phyloP scores from a whole-genome alignment of 176 grass and related monocot genomes.

The Secale cereale region DNA sequence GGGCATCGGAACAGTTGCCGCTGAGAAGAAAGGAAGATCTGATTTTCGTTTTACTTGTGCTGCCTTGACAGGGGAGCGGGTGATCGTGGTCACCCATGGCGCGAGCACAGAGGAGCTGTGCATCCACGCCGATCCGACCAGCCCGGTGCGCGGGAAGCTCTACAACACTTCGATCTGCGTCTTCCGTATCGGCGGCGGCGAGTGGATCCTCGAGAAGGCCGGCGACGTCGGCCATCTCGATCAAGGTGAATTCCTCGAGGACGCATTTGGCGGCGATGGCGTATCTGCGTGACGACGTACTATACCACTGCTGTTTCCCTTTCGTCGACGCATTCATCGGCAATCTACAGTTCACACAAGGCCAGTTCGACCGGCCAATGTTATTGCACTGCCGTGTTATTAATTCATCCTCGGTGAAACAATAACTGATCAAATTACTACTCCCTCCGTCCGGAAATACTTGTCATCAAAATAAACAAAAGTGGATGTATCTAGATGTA shows the following conservation, averaged over 20 bases:
- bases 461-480: too few species aligned
- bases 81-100: conserved; percentile 21
- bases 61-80: not conserved
- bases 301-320: not conserved
- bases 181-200: not conserved
- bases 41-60: not conserved
- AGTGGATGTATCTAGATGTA: too few species aligned
- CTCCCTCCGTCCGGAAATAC: too few species aligned
- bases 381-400: not conserved
- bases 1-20: not conserved
- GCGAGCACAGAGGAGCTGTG: conserved; percentile 5
- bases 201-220: conserved; percentile 56
- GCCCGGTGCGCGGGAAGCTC: not conserved
- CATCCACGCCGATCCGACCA: not conserved
- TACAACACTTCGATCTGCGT: not conserved
- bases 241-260: conserved; percentile 20
- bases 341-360: not conserved
- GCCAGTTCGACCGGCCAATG: not conserved
- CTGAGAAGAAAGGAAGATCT: not conserved
- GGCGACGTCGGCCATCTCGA: conserved; percentile 49
- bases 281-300: conserved; percentile 30
- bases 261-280: conserved; percentile 46
- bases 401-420: too few species aligned
- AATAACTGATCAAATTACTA: too few species aligned
- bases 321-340: not conserved